Evolutionary conservation across 2,329 filamentous ascomycete species (phyloP), one percentile per base, ranked within the genome.

Genomic region (Trichoderma guizhouense): DNA sequence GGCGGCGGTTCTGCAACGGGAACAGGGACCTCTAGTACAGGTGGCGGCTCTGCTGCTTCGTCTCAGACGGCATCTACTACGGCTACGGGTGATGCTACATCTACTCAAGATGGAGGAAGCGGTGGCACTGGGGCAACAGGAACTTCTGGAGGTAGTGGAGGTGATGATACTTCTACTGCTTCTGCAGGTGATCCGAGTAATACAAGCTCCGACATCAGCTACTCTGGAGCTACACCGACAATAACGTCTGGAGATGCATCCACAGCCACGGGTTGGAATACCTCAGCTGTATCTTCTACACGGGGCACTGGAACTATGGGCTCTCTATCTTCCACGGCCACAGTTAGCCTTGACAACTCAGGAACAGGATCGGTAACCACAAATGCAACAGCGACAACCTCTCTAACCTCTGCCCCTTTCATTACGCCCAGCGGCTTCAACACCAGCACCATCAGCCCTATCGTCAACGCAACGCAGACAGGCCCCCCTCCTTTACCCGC

Each of bases 401-500:
- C 39, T 21, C 57, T 36, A 26, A 70, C 70, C 12, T 63, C 69
- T 21, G 55, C 69, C 4, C 68, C 72, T 5, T 73, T 73, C 28
- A 70, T 73, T 7, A 73, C 72, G 1, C 72, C 72, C 21, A 51
- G 60, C 12, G 55, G 69, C 30, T 67, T 73, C 34, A 73, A 71
- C 55, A 68, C 43, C 58, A 65, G 66, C 43, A 71, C 66, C 34
- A 24, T 64, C 34, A 63, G 43, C 18, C 58, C 9, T 5, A 69
- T 53, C 18, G 60, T 47, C 21, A 73, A 70, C n/a, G 66, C 67
- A 26, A 76, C 69, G 2, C 55, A 70, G 26, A 72, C 72, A 3
- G 32, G 69, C 0, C 60, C 43, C 21, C 60, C 74, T 26, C 57
- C 74, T 5, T 74, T 79, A 21, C 75, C 79, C 3, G 79, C 77